A percentile compares a stretch with the other conserved stretches of the same genome.
phyloP scores from a whole-genome alignment of 2,329 filamentous ascomycete genomes.

The Aspergillus sp. region DNA sequence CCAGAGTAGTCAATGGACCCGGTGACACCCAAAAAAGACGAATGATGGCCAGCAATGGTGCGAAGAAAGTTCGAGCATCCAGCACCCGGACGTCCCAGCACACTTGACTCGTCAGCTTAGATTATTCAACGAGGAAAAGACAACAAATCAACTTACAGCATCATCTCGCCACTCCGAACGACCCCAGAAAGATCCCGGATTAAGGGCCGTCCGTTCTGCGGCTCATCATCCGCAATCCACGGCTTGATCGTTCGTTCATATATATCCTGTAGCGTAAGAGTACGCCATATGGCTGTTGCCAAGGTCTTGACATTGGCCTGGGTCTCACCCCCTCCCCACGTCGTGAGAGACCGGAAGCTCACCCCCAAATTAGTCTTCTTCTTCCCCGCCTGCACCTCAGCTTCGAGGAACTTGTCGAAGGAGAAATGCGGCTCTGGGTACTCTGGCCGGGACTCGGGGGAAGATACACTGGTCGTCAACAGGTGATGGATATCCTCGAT shows the following conservation, averaged over 20 bases:
- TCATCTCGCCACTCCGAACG: constrained; percentile 58
- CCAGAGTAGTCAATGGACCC: constrained; percentile 63
- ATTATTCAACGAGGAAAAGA: neutral
- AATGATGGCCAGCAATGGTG: constrained; percentile 58
- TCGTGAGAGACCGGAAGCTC: constrained; percentile 62
- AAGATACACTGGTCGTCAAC: constrained; percentile 15
- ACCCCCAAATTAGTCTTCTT: constrained; percentile 66
- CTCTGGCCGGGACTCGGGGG: constrained; percentile 2
- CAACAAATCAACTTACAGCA: constrained; percentile 38
- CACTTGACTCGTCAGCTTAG: constrained; percentile 18
- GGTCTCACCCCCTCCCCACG: constrained; percentile 57
- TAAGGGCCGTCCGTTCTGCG: constrained; percentile 42
- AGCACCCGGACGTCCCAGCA: constrained; percentile 59
- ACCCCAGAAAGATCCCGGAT: constrained; percentile 59
- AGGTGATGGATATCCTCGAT: constrained; percentile 25
- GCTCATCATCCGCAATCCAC: constrained; percentile 34
- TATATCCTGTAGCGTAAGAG: constrained; percentile 63
- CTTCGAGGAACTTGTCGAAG: constrained; percentile 58
- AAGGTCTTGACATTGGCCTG: constrained; percentile 59
- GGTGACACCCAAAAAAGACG: constrained; percentile 53
- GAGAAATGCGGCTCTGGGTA: constrained; percentile 48
- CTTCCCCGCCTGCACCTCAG: constrained; percentile 55
- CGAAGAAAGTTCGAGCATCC: constrained; percentile 68
- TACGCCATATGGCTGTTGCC: constrained; percentile 62
- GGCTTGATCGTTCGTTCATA: constrained; percentile 49